These are phyloP conservation scores for Myriosclerotinia scirpicola DNA, from an alignment of 2,329 filamentous ascomycete genomes.

Conservation along the genomic window DNA sequence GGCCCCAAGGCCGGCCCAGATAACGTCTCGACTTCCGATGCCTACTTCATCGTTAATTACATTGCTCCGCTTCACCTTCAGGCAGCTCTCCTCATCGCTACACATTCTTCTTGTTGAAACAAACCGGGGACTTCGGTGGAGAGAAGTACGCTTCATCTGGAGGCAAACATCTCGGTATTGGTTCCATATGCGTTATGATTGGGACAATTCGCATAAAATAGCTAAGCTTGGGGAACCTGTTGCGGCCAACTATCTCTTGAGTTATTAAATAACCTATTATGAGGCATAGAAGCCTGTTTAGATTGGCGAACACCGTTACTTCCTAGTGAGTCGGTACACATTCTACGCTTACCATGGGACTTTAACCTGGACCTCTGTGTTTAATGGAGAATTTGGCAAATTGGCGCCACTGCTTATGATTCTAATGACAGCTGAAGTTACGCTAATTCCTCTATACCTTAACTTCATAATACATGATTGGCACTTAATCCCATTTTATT, in stretches of 20 bases:
- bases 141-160: conserved; percentile 41
- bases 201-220: conserved; percentile 45
- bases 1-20: conserved; percentile 29
- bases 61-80: conserved; percentile 51
- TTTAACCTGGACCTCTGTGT: neutral
- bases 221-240: conserved; percentile 40
- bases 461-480: too few relatives aligned
- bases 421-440: neutral
- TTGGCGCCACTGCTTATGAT: neutral
- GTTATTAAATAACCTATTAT: conserved; percentile 31
- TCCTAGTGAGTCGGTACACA: neutral
- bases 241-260: conserved; percentile 44
- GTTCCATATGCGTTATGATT: conserved; percentile 46
- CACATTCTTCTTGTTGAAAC: conserved; percentile 50
- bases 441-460: neutral
- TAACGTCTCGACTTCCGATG: conserved; percentile 9
- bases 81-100: conserved; percentile 51
- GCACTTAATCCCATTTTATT: neutral
- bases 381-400: too few relatives aligned
- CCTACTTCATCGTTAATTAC: conserved; percentile 44
- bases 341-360: neutral
- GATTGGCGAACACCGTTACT: too few relatives aligned
- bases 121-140: conserved; percentile 45
- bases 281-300: neutral
- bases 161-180: conserved; percentile 42